Conservation (phyloP, 2,329 filamentous ascomycete species). For the Intubia oerlemansii region DNA sequence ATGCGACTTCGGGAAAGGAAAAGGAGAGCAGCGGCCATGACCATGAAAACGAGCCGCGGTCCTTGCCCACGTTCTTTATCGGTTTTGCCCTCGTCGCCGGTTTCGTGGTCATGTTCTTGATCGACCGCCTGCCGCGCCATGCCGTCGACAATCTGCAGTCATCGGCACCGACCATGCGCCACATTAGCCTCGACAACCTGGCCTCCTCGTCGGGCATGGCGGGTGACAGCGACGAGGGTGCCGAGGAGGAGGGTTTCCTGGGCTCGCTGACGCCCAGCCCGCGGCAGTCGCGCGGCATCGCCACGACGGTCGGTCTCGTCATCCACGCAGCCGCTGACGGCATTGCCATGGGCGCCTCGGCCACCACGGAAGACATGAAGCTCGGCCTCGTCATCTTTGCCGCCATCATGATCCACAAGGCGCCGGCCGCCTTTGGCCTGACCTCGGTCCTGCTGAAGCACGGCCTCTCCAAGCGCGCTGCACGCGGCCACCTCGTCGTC, state of each 20-base stretch:
- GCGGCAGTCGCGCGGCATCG: slow-evolving; percentile 40
- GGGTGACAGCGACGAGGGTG: slow-evolving; percentile 1
- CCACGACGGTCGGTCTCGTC: slow-evolving; percentile 84
- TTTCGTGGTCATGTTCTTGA: slow-evolving; percentile 91
- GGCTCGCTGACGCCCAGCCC: slow-evolving; percentile 34
- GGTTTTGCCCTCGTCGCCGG: slow-evolving; percentile 72
- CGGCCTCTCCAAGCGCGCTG: slow-evolving; percentile 69
- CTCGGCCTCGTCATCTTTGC: slow-evolving; percentile 84
- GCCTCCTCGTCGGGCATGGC: slow-evolving; percentile 15
- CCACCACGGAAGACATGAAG: slow-evolving; percentile 48
- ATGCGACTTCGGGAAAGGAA: too few species aligned
- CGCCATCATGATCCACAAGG: slow-evolving; percentile 95
- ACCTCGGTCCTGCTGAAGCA: slow-evolving; percentile 82
- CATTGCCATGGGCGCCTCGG: slow-evolving; percentile 85
- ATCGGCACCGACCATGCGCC: slow-evolving; percentile 45
- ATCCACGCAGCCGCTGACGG: slow-evolving; percentile 92
- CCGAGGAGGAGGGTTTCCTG: slow-evolving; percentile 34
- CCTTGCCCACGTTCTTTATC: slow-evolving; percentile 51
- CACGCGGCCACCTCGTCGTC: slow-evolving; percentile 65
- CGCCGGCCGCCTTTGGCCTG: slow-evolving; percentile 82
- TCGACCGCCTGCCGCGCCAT: slow-evolving; percentile 67
- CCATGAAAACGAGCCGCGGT: slow-evolving; percentile 10
- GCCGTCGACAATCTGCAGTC: slow-evolving; percentile 42
- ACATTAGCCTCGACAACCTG: slow-evolving; percentile 76
- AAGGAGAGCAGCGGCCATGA: too few species aligned